Evolutionary conservation across 129 eudicot species (phyloP), one percentile per base, ranked within the genome.

Genomic region (Dittrichia graveolens): DNA sequence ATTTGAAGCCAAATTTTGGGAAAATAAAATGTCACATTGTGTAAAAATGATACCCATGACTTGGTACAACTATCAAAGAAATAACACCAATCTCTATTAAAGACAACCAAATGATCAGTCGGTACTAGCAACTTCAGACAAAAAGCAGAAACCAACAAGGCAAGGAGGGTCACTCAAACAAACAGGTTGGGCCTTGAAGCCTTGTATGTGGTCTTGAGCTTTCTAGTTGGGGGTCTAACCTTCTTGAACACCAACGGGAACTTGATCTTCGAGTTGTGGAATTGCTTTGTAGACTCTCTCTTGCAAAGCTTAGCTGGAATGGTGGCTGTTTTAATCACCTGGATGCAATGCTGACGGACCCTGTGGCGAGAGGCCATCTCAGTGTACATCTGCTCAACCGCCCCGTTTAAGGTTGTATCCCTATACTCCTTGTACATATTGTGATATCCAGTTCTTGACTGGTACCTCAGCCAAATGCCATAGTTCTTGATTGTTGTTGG

Each of bases 331-430:
- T 85, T 85, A 48, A 85, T 85, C 75, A 85, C 82, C 80, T 84
- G 88, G 60, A 84, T 84, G 73, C 88, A 80, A 7, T 75, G 84
- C 34, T 75, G 79, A 42, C 89, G 80, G 5, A 85, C 89, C 61
- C 89, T 71, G 80, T 85, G 86, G n/a, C 89, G 89, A 35, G 89
- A 85, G n/a, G 89, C 89, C 89, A 85, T 85, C 76, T 85, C 89
- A 2, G 82, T 78, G 80, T 85, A 85, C 89, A 85, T 85, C 75
- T 85, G 89, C 48, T 82, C 86, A 0, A 85, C 80, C 3, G 72
- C 83, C 15, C 89, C 89, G 8, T 85, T 85, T 49, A 85, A 24
- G 53, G 89, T 85, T 0, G 84, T 80, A 72, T 80, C 84, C 44
- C 84, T 68, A 63, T 74, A 80, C 58, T 80, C 84, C 80, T 80